Base-by-base conservation (phyloP, 192 early-diverging fungal genomes). In the Rhizophagus clarus region DNA sequence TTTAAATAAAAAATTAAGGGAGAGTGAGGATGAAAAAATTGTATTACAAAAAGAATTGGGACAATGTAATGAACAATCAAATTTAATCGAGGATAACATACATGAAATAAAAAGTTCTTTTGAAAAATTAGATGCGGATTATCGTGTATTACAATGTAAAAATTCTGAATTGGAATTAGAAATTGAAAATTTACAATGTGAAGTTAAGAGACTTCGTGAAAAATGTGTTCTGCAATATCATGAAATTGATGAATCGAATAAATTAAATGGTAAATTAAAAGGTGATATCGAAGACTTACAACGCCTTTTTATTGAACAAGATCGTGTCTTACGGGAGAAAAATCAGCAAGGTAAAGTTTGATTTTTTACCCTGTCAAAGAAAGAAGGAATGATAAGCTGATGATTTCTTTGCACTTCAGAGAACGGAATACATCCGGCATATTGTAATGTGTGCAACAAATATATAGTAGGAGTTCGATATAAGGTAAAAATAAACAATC, bases 391-490 rank as follows among this genome's bases (percentile, higher is more conserved):
- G n/a, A n/a, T 20, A 42, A 10, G 40, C 40, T 64, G 24, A 29
- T 31, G 0, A 14, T 64, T 64, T 24, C 17, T 63, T 9, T 24
- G 8, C 12, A 28, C 28, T 24, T 15, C 28, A 64, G 63, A 64
- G 4, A 64, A 64, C 11, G 28, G n/a, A 28, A 28, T 64, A 28
- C 63, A 64, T 64, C 63, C 63, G 11, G 63, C 63, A 64, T 64
- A 64, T 26, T 88, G 88, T 70, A 84, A 88, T 82, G 81, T 80
- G 12, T 89, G 88, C 34, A 47, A 86, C 1, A 70, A 71, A 6
- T 61, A 49, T 40, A 87, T 89, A 22, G 31, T 60, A 45, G 88
- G 88, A 37, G 68, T 85, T 47, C 79, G 86, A n/a, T 89, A 87
- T 64, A 89, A 89, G 85, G 87, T 84, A 86, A 45, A n/a, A 34